phyloP scores from a whole-genome alignment of 306 rosid genomes.

The Begonia masoniana region DNA sequence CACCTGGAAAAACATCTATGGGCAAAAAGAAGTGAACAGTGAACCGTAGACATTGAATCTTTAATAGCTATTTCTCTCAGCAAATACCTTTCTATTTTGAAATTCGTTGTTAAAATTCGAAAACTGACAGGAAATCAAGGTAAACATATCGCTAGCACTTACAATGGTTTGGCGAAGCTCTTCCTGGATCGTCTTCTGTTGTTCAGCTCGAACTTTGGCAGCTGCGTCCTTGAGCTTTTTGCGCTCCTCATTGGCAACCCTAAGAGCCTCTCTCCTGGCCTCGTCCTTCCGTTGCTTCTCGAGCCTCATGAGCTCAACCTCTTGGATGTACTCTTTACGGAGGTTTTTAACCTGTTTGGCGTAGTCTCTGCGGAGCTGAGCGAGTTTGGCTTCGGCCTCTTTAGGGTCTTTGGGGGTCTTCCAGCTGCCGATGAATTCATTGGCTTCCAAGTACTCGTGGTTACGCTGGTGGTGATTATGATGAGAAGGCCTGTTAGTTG shows the following conservation, averaged over 20 bases:
- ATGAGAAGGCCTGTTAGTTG: conserved; percentile 27
- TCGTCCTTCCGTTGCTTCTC: conserved; percentile 68
- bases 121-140: neutral
- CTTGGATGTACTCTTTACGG: conserved; percentile 54
- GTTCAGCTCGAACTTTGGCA: conserved; percentile 50
- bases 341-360: conserved; percentile 65
- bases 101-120: neutral
- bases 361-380: conserved; percentile 47
- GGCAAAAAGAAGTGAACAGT: no score
- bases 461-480: conserved; percentile 36
- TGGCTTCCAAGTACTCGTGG: conserved; percentile 34
- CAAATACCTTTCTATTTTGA: neutral
- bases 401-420: conserved; percentile 25
- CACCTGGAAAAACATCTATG: no score
- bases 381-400: conserved; percentile 63
- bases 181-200: conserved; percentile 45
- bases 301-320: conserved; percentile 48
- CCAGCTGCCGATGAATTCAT: neutral
- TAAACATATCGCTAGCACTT: no score
- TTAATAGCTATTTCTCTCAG: neutral
- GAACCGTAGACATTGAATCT: neutral
- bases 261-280: conserved; percentile 47
- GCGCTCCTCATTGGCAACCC: conserved; percentile 59
- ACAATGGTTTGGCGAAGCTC: conserved; percentile 65
- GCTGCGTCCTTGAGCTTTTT: conserved; percentile 63